Base-by-base conservation (phyloP, 495 filamentous ascomycete genomes). In the Aspergillus diversus region DNA sequence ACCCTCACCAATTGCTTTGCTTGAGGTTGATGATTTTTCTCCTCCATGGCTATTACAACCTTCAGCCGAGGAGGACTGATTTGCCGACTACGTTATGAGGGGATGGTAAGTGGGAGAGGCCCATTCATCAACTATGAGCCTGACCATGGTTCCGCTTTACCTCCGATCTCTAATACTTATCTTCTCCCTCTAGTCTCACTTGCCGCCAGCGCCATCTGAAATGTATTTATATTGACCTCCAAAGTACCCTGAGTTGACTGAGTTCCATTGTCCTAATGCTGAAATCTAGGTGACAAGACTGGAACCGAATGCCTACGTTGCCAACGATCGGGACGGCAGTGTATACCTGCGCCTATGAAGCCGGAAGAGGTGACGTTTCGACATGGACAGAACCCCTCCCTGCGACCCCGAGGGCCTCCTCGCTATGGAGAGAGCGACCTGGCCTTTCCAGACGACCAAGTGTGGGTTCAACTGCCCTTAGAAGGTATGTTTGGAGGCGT, bases 141-240 rank as follows among this genome's bases (percentile, higher is more conserved):
- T 60, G 39, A 31, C 15, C 52, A 47, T 59, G 16, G 37, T 31
- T 12, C 4, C 27, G 5, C 43, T 50, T 64, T 9, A 5, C 49
- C 5, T 48, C 17, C 51, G 48, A 13, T 8, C 21, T 27, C 60
- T 66, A 48, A 62, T 50, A 56, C 55, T 55, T 16, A 16, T 57
- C 32, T 31, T 52, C 32, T 56, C 4, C 35, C 27, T 48, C 31
- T 62, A 80, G 77, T 73, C 77, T 80, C 63, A 80, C 77, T 33
- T 80, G 77, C 69, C 77, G 77, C 69, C 67, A 77, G 70, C 77
- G 77, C 73, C 77, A 80, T 75, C 66, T 80, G 65, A 80, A 78
- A 78, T 80, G 77, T 80, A 70, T 37, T 33, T 39, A 55, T 69
- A 57, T 17, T 5, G 7, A 16, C 33, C 48, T 42, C 39, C 21